Evolutionary conservation across 2,329 filamentous ascomycete species (phyloP).

Genomic region (Delphinella strobiligena): DNA sequence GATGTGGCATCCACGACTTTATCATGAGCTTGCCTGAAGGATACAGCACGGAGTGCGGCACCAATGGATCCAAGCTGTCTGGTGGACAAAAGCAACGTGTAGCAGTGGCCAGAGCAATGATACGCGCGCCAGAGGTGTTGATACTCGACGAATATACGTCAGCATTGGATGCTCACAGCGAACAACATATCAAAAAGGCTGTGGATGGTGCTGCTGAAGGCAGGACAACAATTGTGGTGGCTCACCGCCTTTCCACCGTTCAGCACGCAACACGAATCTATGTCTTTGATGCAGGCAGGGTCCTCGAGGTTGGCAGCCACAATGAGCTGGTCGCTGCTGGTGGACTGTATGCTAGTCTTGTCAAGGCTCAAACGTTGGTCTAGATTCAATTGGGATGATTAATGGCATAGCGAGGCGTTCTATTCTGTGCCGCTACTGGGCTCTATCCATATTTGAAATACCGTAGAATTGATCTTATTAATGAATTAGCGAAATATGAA

Average conservation of each 20-base stretch:
- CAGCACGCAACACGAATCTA: slow-evolving; percentile 73
- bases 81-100: slow-evolving; percentile 36
- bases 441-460: too few species aligned
- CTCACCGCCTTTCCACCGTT: slow-evolving; percentile 64
- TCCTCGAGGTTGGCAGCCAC: slow-evolving; percentile 52
- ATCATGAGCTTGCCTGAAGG: slow-evolving; percentile 35
- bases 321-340: slow-evolving; percentile 41
- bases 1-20: slow-evolving; percentile 35
- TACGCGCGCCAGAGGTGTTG: slow-evolving; percentile 33
- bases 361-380: slow-evolving; percentile 21
- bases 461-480: too few species aligned
- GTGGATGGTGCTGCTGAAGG: slow-evolving; percentile 29
- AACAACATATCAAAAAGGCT: slow-evolving; percentile 29
- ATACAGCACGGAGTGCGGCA: slow-evolving; percentile 34
- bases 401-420: neutral
- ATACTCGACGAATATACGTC: slow-evolving; percentile 36
- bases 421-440: too few species aligned
- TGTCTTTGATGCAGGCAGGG: slow-evolving; percentile 55
- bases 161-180: slow-evolving; percentile 34
- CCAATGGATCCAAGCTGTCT: slow-evolving; percentile 28
- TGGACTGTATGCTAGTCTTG: slow-evolving; percentile 30
- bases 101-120: slow-evolving; percentile 33
- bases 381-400: slow-evolving; percentile 7
- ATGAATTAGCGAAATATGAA: too few species aligned
- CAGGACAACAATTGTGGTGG: slow-evolving; percentile 60